These are phyloP conservation scores for Cytospora paraplurivora DNA, from an alignment of 2,329 filamentous ascomycete genomes.

Conservation along the genomic window DNA sequence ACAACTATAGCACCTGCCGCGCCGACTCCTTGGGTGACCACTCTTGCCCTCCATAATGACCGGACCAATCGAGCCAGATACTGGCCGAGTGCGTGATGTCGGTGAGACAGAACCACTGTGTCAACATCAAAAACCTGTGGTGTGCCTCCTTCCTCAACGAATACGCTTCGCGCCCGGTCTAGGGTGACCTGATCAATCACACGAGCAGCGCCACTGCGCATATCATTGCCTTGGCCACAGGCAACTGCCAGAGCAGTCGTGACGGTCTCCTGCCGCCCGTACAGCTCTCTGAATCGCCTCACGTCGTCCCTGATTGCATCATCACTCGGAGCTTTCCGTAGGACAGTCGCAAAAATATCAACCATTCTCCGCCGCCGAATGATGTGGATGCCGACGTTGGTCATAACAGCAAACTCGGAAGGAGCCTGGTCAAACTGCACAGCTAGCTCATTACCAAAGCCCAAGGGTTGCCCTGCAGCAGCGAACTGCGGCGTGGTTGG, in stretches of 20 bases:
- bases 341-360: slow-evolving; percentile 84
- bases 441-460: slow-evolving; percentile 93
- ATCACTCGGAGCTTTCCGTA: slow-evolving; percentile 71
- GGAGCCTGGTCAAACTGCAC: slow-evolving; percentile 88
- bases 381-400: slow-evolving; percentile 86
- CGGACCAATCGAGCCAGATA: slow-evolving; percentile 89
- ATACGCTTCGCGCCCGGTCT: slow-evolving; percentile 81
- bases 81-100: slow-evolving; percentile 83
- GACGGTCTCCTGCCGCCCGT: slow-evolving; percentile 86
- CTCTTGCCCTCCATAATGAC: slow-evolving; percentile 80
- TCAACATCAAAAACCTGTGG: slow-evolving; percentile 82
- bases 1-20: slow-evolving; percentile 65
- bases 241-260: slow-evolving; percentile 91
- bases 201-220: slow-evolving; percentile 69
- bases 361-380: slow-evolving; percentile 82
- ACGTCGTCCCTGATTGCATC: slow-evolving; percentile 82
- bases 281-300: slow-evolving; percentile 79
- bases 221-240: slow-evolving; percentile 86
- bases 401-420: slow-evolving; percentile 86
- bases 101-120: slow-evolving; percentile 81
- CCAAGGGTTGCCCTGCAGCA: slow-evolving; percentile 66
- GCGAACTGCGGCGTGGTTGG: slow-evolving; percentile 73
- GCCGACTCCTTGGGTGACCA: slow-evolving; percentile 59
- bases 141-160: slow-evolving; percentile 90
- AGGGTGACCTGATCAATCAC: slow-evolving; percentile 83